phyloP scores from a whole-genome alignment of 2,329 filamentous ascomycete species.

The Raffaelea arxii region DNA sequence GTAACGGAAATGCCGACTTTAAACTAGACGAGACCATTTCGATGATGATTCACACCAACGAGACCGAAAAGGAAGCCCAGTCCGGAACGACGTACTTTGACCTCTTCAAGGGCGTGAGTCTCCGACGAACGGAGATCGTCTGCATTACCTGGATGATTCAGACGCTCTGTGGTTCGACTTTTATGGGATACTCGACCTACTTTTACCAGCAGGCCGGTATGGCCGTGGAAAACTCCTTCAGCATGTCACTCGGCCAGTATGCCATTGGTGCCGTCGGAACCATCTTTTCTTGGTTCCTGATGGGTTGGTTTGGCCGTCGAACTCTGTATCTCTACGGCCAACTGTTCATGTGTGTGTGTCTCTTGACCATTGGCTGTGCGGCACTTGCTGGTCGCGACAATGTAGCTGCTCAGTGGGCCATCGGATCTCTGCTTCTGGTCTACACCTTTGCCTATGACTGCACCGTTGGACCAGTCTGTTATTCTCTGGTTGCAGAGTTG shows the following conservation, averaged over 20 bases:
- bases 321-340: constrained; percentile 23
- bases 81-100: constrained; percentile 41
- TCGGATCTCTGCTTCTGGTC: constrained; percentile 35
- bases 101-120: constrained; percentile 38
- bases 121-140: constrained; percentile 43
- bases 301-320: constrained; percentile 37
- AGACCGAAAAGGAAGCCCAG: constrained; percentile 41
- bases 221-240: constrained; percentile 23
- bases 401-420: constrained; percentile 35
- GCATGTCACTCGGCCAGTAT: constrained; percentile 36
- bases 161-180: constrained; percentile 34
- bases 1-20: constrained; percentile 3
- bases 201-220: constrained; percentile 31
- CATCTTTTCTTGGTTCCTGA: constrained; percentile 38
- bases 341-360: constrained; percentile 20
- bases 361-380: constrained; percentile 32
- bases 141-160: constrained; percentile 21
- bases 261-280: constrained; percentile 42
- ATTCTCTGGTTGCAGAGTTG: constrained; percentile 27
- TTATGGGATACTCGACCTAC: constrained; percentile 40
- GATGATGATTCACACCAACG: constrained; percentile 49
- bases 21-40: constrained; percentile 25
- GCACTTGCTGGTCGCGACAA: constrained; percentile 30
- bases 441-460: constrained; percentile 34
- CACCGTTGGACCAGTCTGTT: constrained; percentile 27